These are phyloP conservation scores for Suillus alpinus DNA, from an alignment of 768 basidiomycete species.

Conservation along the genomic window DNA sequence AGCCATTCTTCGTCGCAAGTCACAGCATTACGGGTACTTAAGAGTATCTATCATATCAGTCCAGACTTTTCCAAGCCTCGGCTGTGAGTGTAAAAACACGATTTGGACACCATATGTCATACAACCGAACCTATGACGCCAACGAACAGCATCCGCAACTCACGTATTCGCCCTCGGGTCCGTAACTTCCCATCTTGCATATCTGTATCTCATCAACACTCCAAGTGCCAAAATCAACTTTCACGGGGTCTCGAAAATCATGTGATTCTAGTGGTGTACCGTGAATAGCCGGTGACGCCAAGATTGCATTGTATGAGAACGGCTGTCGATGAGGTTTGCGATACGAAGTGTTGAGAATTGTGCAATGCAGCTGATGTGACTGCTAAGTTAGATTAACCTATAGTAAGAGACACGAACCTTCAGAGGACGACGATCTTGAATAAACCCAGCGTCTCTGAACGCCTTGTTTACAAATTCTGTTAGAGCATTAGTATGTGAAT, in stretches of 20 bases:
- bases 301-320: conserved; percentile 40
- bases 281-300: conserved; percentile 26
- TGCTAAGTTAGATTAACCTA: not conserved
- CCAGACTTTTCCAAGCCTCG: not conserved
- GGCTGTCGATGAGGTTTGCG: conserved; percentile 40
- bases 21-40: not conserved
- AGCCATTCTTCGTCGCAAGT: not conserved
- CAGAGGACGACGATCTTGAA: conserved; percentile 46
- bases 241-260: conserved; percentile 21
- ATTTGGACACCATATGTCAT: not conserved
- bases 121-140: conserved; percentile 1
- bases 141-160: conserved; percentile 32
- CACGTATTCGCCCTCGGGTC: conserved; percentile 60
- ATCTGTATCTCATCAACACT: conserved; percentile 56
- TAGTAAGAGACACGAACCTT: conserved; percentile 35
- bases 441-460: conserved; percentile 42
- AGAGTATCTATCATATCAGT: not conserved
- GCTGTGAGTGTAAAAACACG: not conserved
- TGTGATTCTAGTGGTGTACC: conserved; percentile 1
- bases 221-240: conserved; percentile 53
- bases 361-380: conserved; percentile 44
- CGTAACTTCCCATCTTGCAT: conserved; percentile 71
- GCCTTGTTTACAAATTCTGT: conserved; percentile 41
- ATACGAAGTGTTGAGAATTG: conserved; percentile 47
- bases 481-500: conserved; percentile 6